Conservation (phyloP, 345 rosid genomes). For the Noccaea caerulescens region DNA sequence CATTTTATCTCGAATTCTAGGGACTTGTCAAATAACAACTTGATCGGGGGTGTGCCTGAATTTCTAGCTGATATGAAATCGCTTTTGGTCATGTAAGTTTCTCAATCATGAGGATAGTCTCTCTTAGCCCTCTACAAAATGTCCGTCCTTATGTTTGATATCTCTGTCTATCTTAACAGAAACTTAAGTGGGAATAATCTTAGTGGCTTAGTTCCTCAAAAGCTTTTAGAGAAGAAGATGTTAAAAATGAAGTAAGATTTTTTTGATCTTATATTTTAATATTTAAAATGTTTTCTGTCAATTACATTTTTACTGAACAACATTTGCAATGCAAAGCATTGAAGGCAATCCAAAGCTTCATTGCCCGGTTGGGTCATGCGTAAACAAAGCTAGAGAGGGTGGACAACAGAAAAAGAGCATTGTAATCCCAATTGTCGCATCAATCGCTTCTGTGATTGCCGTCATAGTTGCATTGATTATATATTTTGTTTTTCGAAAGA, state of each 20-base stretch:
- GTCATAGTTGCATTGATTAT: constrained; percentile 1
- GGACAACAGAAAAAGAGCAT: constrained; percentile 1
- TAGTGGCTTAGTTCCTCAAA: constrained; percentile 45
- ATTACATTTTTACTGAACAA: not conserved
- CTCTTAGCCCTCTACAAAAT: not conserved
- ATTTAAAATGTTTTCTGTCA: too few relatives aligned
- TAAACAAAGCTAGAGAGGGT: not conserved
- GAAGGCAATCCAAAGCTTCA: constrained; percentile 19
- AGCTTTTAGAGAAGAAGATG: constrained; percentile 34
- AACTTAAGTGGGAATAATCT: constrained; percentile 47
- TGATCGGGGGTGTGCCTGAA: constrained; percentile 51
- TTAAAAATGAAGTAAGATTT: constrained; percentile 20
- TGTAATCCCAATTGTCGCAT: constrained; percentile 33
- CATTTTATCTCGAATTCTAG: constrained; percentile 28
- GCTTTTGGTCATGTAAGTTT: constrained; percentile 51
- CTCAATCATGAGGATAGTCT: not conserved
- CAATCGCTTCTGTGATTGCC: not conserved
- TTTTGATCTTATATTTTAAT: not conserved
- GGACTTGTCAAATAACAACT: constrained; percentile 53
- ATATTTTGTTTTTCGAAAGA: not conserved
- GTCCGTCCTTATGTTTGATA: not conserved
- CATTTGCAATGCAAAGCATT: not conserved
- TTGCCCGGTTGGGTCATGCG: not conserved
- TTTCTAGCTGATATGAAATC: constrained; percentile 47
- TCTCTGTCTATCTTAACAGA: constrained; percentile 32